Percentiles rank a stretch among this genome's conserved stretches.
Evolutionary conservation across 106 monocot species (phyloP).

Genomic region (Hemerocallis citrina): DNA sequence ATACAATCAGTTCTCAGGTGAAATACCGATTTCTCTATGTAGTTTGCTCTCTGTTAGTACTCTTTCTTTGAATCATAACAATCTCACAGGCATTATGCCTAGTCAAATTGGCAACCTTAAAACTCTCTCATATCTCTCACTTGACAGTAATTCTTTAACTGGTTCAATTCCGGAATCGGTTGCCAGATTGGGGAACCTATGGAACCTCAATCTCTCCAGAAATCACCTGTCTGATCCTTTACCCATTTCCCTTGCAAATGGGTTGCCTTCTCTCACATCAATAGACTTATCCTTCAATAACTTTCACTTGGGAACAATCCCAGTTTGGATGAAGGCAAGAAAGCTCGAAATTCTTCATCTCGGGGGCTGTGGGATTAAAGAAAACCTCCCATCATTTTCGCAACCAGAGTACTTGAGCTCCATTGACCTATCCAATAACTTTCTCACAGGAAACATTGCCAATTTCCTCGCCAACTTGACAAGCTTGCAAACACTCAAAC

Average conservation of each 20-base stretch:
- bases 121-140: conserved; percentile 41
- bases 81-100: conserved; percentile 58
- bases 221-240: conserved; percentile 40
- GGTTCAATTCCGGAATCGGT: conserved; percentile 63
- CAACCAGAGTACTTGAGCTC: conserved; percentile 26
- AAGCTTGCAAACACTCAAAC: conserved; percentile 21
- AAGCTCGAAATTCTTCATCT: conserved; percentile 41
- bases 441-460: conserved; percentile 32
- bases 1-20: conserved; percentile 54
- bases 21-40: conserved; percentile 55
- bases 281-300: conserved; percentile 65
- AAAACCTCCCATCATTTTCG: conserved; percentile 15
- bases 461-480: conserved; percentile 29
- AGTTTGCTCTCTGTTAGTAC: conserved; percentile 8
- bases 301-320: conserved; percentile 36
- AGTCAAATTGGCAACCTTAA: conserved; percentile 37
- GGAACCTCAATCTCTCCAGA: conserved; percentile 70
- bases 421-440: conserved; percentile 60
- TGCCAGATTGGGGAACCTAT: conserved; percentile 42
- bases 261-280: conserved; percentile 53
- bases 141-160: conserved; percentile 45
- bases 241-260: conserved; percentile 25
- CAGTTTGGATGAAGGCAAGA: conserved; percentile 45
- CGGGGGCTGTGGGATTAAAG: conserved; percentile 49
- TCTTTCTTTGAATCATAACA: conserved; percentile 46